Evolutionary conservation across 768 basidiomycete species (phyloP).

Genomic region (Amanita jacksonii): DNA sequence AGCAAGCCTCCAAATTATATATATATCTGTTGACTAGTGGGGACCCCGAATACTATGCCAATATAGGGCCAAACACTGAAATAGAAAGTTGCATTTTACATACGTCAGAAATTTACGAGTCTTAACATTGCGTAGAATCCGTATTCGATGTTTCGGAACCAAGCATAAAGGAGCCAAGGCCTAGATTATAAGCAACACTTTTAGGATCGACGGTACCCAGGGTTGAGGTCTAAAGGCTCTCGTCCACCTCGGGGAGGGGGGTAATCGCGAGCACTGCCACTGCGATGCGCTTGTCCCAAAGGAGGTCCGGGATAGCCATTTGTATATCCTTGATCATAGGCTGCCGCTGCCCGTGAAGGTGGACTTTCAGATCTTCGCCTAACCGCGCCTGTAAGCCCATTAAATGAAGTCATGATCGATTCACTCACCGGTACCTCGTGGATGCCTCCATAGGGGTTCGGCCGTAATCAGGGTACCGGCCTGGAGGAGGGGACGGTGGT

Average conservation of each 20-base stretch:
- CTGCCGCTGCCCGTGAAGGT: slow-evolving; percentile 36
- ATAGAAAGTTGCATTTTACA: neutral
- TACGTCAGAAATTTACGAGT: slow-evolving; percentile 2
- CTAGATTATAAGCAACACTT: neutral
- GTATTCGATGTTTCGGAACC: slow-evolving; percentile 7
- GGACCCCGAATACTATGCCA: slow-evolving; percentile 6
- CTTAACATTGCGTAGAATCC: slow-evolving; percentile 5
- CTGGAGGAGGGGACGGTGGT: slow-evolving; percentile 42
- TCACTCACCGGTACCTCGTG: slow-evolving; percentile 37
- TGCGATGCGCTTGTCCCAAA: slow-evolving; percentile 12
- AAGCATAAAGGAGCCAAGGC: neutral
- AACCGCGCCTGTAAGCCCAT: neutral
- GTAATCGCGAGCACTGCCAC: slow-evolving; percentile 2
- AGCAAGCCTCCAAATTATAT: neutral
- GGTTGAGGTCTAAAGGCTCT: slow-evolving; percentile 7
- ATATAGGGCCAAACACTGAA: neutral
- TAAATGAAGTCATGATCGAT: slow-evolving; percentile 4
- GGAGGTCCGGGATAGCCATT: slow-evolving; percentile 40
- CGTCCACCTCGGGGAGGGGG: slow-evolving; percentile 9
- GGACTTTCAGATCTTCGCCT: slow-evolving; percentile 70
- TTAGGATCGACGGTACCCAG: slow-evolving; percentile 6
- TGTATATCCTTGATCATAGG: slow-evolving; percentile 44
- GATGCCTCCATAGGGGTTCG: slow-evolving; percentile 36
- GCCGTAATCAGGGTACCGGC: slow-evolving; percentile 44
- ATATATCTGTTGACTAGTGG: neutral